These are phyloP conservation scores for Jacaranda mimosifolia DNA, from an alignment of 257 asterid species.

Conservation along the genomic window DNA sequence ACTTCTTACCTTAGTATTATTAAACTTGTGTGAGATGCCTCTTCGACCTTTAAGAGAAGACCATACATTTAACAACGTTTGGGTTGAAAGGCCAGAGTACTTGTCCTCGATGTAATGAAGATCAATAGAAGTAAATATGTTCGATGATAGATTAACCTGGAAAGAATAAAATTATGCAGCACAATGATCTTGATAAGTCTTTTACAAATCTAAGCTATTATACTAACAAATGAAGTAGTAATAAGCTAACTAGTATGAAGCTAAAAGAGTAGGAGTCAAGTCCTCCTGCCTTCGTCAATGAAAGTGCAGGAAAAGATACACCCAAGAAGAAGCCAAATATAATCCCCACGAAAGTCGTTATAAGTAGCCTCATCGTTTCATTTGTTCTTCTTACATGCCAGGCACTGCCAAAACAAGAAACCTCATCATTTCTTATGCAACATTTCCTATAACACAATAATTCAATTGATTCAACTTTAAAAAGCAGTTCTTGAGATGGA, in stretches of 20 bases:
- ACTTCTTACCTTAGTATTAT: slow-evolving; percentile 58
- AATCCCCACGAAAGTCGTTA: slow-evolving; percentile 76
- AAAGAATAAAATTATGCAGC: slow-evolving; percentile 34
- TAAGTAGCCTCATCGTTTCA: slow-evolving; percentile 78
- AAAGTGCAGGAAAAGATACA: slow-evolving; percentile 78
- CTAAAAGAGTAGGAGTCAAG: neutral
- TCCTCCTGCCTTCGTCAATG: slow-evolving; percentile 73
- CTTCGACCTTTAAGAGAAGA: slow-evolving; percentile 68
- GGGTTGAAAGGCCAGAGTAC: slow-evolving; percentile 86
- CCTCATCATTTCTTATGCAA: slow-evolving; percentile 6
- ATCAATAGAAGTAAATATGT: slow-evolving; percentile 70
- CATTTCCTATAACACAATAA: neutral
- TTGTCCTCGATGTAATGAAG: slow-evolving; percentile 71
- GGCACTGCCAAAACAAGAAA: slow-evolving; percentile 48
- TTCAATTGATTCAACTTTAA: slow-evolving; percentile 3
- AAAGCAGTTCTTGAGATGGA: slow-evolving; percentile 14
- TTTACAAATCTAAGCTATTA: slow-evolving; percentile 19
- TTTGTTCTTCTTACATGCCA: slow-evolving; percentile 65
- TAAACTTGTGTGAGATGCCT: slow-evolving; percentile 48
- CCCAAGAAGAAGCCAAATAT: slow-evolving; percentile 87
- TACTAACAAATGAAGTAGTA: slow-evolving; percentile 1
- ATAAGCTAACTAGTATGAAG: neutral
- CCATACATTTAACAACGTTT: slow-evolving; percentile 83
- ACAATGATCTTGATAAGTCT: slow-evolving; percentile 13
- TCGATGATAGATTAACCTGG: slow-evolving; percentile 64